Evolutionary conservation across 192 early-diverging fungal species (phyloP).

Genomic region (Haplosporangium gracile): DNA sequence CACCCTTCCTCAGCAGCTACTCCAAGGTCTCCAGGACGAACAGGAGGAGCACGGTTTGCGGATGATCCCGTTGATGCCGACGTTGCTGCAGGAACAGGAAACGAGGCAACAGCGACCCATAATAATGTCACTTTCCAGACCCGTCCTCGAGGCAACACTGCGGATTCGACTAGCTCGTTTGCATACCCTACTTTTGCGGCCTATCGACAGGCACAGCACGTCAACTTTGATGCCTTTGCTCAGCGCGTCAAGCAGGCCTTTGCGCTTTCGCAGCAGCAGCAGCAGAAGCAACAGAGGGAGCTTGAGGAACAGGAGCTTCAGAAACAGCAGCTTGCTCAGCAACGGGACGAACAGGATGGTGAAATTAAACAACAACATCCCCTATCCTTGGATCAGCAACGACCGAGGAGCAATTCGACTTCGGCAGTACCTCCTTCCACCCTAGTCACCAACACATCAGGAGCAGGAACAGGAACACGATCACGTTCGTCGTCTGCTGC

Average conservation of each 20-base stretch:
- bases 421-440: slow-evolving; percentile 15
- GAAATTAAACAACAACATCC: slow-evolving; percentile 8
- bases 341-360: background rate
- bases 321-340: slow-evolving; percentile 17
- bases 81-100: background rate
- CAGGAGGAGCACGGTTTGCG: slow-evolving; percentile 28
- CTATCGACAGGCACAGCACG: slow-evolving; percentile 47
- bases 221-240: slow-evolving; percentile 42
- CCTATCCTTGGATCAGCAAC: background rate
- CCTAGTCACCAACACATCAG: slow-evolving; percentile 4
- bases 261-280: slow-evolving; percentile 28
- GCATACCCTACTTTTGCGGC: slow-evolving; percentile 41
- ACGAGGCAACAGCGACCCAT: background rate
- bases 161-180: slow-evolving; percentile 40
- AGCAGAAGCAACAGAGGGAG: slow-evolving; percentile 18
- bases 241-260: slow-evolving; percentile 43
- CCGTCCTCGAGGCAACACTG: slow-evolving; percentile 40
- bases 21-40: background rate
- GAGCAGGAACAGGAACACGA: slow-evolving; percentile 18
- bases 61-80: background rate
- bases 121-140: slow-evolving; percentile 45
- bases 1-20: slow-evolving; percentile 18
- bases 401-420: slow-evolving; percentile 19
- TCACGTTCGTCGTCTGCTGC: slow-evolving; percentile 42
- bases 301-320: background rate